Evolutionary conservation across 2,329 filamentous ascomycete genomes (phyloP), one percentile per base, ranked within the genome.

Genomic region (Onygenales sp.): DNA sequence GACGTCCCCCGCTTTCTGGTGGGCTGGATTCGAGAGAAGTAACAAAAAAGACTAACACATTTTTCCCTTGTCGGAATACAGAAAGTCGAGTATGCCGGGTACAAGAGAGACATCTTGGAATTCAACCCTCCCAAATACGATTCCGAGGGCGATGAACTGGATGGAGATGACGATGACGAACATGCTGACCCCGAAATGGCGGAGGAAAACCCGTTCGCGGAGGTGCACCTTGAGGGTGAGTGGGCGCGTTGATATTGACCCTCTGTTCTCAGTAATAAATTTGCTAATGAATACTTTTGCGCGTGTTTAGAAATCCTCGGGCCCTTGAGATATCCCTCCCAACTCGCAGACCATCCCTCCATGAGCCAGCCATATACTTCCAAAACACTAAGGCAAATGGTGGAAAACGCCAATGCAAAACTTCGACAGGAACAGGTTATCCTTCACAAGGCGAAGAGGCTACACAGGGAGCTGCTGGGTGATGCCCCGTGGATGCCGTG

Each of bases 51-150:
- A 13, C 33, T 27, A 31, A 48, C 27, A 42, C 21, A n/a, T 9
- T 48, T 9, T 36, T 31, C n/a, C 37, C 34, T 11, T 14, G 45
- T 44, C 8, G 46, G 14, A 13, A 34, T 37, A 57, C 56, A 83
- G 79, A 78, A 74, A 67, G 74, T 84, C 57, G 77, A 81, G 45
- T 81, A 85, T 63, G 81, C 80, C 42, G 82, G 82, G 46, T 83
- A 84, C 65, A 71, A 75, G 42, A 75, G 82, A 60, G 74, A 78
- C 62, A 82, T 83, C 50, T 71, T 85, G 47, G 73, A 76, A 58
- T 75, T 71, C 42, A 84, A 83, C 54, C 82, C 82, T 5, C 71
- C 74, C 50, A 76, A 78, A 57, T 82, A 79, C 64, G 82, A 85
- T 62, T 78, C 78, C n/a, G 80, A 85, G 62, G 82, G 82, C 52